Conservation (phyloP, 2,329 filamentous ascomycete species). For the Monosporascus sp. region DNA sequence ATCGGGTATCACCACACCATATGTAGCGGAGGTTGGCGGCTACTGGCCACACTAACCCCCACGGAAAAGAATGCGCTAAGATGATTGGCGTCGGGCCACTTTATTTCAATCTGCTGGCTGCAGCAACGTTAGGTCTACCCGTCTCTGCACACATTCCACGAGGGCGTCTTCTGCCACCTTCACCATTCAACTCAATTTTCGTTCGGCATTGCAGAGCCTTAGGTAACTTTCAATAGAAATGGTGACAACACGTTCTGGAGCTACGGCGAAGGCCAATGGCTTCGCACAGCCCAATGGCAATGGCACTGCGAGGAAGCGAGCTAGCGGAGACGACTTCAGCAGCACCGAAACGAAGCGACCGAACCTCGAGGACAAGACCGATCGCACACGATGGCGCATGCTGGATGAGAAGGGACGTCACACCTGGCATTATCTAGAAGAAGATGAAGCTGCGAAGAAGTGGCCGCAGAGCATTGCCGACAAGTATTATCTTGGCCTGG, state of each 20-base stretch:
- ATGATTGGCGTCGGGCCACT: too few relatives aligned
- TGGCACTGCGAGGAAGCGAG: conserved; percentile 32
- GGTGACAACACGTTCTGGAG: conserved; percentile 16
- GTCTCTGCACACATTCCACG: too few relatives aligned
- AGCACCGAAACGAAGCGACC: conserved; percentile 35
- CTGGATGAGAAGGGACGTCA: conserved; percentile 78
- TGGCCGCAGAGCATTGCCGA: conserved; percentile 91
- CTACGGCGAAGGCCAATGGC: neutral
- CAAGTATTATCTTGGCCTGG: conserved; percentile 78
- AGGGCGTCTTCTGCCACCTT: too few relatives aligned
- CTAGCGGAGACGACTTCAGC: conserved; percentile 32
- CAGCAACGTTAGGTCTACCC: too few relatives aligned
- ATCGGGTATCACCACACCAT: too few relatives aligned
- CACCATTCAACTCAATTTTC: too few relatives aligned
- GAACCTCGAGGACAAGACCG: conserved; percentile 58
- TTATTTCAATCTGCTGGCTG: too few relatives aligned
- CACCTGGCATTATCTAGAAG: conserved; percentile 88
- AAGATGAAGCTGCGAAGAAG: conserved; percentile 61
- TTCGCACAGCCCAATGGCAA: conserved; percentile 16
- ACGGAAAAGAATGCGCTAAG: too few relatives aligned
- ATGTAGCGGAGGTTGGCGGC: too few relatives aligned
- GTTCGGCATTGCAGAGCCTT: too few relatives aligned
- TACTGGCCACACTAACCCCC: too few relatives aligned
- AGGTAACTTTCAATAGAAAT: conserved; percentile 1
- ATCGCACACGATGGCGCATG: conserved; percentile 79